phyloP scores from a whole-genome alignment of 192 early-diverging fungal genomes.

The Gryganskiella cystojenkinii region DNA sequence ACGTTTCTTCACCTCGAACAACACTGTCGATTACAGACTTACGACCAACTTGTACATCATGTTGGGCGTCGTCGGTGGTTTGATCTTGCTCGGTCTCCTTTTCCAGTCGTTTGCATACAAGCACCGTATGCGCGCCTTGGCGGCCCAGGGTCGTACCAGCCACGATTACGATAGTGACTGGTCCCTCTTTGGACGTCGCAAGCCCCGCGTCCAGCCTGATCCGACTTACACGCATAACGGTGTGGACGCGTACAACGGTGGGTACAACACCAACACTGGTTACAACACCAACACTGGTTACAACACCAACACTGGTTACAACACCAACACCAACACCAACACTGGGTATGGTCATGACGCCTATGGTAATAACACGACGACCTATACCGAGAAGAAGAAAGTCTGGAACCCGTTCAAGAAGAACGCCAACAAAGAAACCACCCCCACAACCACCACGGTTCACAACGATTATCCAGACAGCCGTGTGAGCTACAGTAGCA shows the following conservation, averaged over 20 bases:
- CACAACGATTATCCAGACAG: conserved; percentile 8
- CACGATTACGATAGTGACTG: conserved; percentile 22
- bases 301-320: background rate
- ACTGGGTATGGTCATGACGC: background rate
- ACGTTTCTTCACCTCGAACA: conserved; percentile 23
- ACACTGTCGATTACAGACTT: conserved; percentile 5
- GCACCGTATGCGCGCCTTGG: conserved; percentile 1
- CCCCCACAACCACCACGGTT: conserved; percentile 2
- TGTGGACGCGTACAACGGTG: background rate
- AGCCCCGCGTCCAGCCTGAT: conserved; percentile 17
- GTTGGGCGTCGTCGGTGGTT: conserved; percentile 24
- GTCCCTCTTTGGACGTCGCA: background rate
- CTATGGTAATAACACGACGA: background rate
- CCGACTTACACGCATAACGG: conserved; percentile 25
- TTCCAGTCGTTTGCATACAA: conserved; percentile 22
- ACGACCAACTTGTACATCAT: conserved; percentile 46
- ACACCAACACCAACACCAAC: background rate
- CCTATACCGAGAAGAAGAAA: conserved; percentile 24
- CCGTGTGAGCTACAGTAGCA: conserved; percentile 31
- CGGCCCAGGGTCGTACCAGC: conserved; percentile 15
- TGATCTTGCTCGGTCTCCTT: conserved; percentile 1
- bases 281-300: conserved; percentile 1
- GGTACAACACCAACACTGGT: background rate
- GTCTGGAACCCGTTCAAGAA: conserved; percentile 49
- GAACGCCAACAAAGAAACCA: background rate